Conservation (phyloP, 495 filamentous ascomycete genomes). For the Penicillium psychrofluorescens region DNA sequence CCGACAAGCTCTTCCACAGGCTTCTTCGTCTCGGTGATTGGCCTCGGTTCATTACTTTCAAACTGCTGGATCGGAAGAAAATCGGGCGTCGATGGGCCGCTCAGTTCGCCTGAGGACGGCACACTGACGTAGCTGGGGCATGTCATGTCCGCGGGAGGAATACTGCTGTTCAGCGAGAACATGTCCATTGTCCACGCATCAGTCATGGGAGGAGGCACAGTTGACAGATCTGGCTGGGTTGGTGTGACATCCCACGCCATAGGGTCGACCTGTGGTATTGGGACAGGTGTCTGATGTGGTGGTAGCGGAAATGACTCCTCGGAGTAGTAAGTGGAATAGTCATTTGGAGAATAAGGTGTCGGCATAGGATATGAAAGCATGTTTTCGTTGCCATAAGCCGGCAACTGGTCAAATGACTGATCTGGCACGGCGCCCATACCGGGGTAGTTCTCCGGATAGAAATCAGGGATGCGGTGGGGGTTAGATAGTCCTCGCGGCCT, state of each 20-base stretch:
- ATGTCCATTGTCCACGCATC: constrained; percentile 34
- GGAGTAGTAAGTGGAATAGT: constrained; percentile 18
- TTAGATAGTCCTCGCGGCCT: constrained; percentile 28
- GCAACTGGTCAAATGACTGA: constrained; percentile 17
- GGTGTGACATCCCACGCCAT: constrained; percentile 20
- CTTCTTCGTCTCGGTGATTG: constrained; percentile 23
- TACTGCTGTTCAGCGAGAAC: constrained; percentile 30
- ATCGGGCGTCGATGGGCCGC: constrained; percentile 55
- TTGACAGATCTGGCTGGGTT: constrained; percentile 8
- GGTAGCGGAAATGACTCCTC: constrained; percentile 26
- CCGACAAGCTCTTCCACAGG: constrained; percentile 67
- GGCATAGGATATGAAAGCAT: constrained; percentile 23
- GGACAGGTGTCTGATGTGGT: constrained; percentile 33
- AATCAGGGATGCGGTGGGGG: constrained; percentile 14
- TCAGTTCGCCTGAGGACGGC: constrained; percentile 30
- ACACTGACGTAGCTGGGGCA: constrained; percentile 33
- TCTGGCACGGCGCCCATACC: constrained; percentile 16
- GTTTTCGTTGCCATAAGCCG: constrained; percentile 15
- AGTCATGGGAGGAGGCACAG: constrained; percentile 17
- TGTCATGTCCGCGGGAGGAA: constrained; percentile 23
- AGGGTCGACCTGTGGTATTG: constrained; percentile 32
- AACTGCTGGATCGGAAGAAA: constrained; percentile 45
- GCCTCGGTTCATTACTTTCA: constrained; percentile 12
- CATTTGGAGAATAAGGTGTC: constrained; percentile 18
- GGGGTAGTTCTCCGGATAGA: constrained; percentile 19